These are phyloP conservation scores for Fusarium paranaense DNA, from an alignment of 2,329 filamentous ascomycete species.

Conservation along the genomic window DNA sequence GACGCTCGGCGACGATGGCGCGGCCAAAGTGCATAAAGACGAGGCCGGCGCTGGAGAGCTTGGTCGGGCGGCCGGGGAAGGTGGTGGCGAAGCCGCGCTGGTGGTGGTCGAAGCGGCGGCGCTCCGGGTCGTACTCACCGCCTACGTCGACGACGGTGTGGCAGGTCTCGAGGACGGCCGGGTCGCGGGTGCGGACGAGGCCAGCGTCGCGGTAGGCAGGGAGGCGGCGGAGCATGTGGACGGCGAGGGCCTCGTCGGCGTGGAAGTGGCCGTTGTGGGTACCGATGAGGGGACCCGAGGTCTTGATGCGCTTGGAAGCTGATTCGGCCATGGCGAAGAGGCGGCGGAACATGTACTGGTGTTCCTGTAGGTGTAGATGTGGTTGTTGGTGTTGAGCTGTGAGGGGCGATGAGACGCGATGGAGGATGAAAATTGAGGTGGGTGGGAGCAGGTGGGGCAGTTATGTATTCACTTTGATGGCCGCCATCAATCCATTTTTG, in stretches of 20 bases:
- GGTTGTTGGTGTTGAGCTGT: background rate
- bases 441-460: background rate
- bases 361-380: background rate
- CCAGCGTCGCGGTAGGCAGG: constrained; percentile 80
- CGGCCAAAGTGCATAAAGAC: constrained; percentile 97
- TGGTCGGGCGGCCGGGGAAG: constrained; percentile 86
- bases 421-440: constrained; percentile 1
- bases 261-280: constrained; percentile 99
- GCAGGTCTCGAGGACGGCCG: constrained; percentile 80
- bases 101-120: constrained; percentile 94
- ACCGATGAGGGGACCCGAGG: constrained; percentile 76
- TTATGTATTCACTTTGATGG: background rate
- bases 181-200: constrained; percentile 90
- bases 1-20: constrained; percentile 75
- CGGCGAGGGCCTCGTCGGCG: constrained; percentile 96
- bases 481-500: background rate
- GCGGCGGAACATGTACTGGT: constrained; percentile 48
- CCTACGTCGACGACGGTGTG: constrained; percentile 99
- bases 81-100: constrained; percentile 89
- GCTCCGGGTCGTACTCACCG: constrained; percentile 84
- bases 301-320: constrained; percentile 87
- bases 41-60: constrained; percentile 92
- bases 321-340: constrained; percentile 65
- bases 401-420: background rate
- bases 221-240: constrained; percentile 92